A percentile compares a stretch with the other conserved stretches of the same genome.
Evolutionary conservation across 1,284 basidiomycete species (phyloP).

Genomic region (Gastroboletus turbinatus): DNA sequence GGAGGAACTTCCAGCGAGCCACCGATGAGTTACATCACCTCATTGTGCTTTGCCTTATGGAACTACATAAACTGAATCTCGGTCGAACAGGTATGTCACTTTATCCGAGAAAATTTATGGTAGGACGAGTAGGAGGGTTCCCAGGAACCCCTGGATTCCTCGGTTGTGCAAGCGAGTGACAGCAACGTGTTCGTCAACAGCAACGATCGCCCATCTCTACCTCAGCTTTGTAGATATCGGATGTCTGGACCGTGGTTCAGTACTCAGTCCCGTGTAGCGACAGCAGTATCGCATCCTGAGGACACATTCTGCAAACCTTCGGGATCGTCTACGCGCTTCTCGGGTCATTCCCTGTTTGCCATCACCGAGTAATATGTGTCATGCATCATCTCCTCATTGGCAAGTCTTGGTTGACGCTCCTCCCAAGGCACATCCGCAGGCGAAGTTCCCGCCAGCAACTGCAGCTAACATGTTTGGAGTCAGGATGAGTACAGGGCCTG

Average conservation of each 20-base stretch:
- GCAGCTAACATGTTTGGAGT: slow-evolving; percentile 53
- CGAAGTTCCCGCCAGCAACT: slow-evolving; percentile 44
- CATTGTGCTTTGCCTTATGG: too few relatives aligned
- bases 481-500: slow-evolving; percentile 47
- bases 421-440: slow-evolving; percentile 40
- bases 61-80: too few relatives aligned
- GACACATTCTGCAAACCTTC: slow-evolving; percentile 63
- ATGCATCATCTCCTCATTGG: background rate
- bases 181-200: background rate
- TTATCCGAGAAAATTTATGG: background rate
- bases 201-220: background rate
- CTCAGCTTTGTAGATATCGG: too few relatives aligned
- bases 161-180: background rate
- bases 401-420: slow-evolving; percentile 7
- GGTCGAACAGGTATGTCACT: too few relatives aligned
- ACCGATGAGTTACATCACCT: too few relatives aligned
- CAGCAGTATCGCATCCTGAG: slow-evolving; percentile 37
- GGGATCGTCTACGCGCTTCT: slow-evolving; percentile 62
- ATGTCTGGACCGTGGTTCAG: too few relatives aligned
- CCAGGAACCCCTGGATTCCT: background rate
- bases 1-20: too few relatives aligned
- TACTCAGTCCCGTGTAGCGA: too few relatives aligned
- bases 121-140: background rate
- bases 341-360: slow-evolving; percentile 57
- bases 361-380: slow-evolving; percentile 54